These are phyloP conservation scores for Solanum piurae DNA, from an alignment of 257 asterid species.

Conservation along the genomic window DNA sequence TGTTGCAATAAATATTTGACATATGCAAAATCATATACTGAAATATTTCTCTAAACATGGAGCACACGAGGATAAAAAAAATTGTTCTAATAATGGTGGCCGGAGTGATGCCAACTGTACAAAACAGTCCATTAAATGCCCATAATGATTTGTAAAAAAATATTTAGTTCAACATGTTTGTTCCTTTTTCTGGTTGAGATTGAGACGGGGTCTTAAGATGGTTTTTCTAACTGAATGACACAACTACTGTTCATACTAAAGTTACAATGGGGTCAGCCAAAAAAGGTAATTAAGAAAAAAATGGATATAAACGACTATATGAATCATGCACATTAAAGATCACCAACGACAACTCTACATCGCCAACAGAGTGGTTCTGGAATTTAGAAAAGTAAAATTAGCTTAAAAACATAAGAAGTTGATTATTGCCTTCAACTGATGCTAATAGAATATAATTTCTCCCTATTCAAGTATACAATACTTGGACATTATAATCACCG, in stretches of 20 bases:
- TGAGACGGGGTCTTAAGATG: neutral
- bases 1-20: neutral
- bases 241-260: neutral
- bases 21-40: neutral
- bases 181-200: neutral
- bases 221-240: neutral
- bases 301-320: constrained; percentile 38
- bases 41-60: neutral
- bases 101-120: neutral
- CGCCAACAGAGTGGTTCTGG: constrained; percentile 46
- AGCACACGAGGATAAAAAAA: neutral
- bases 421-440: neutral
- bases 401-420: neutral
- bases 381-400: neutral
- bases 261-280: neutral
- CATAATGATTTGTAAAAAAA: neutral
- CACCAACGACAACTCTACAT: constrained; percentile 44
- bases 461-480: neutral
- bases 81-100: neutral
- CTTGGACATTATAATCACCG: neutral
- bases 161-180: neutral
- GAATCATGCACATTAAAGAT: constrained; percentile 57
- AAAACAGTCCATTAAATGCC: neutral
- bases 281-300: neutral
- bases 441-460: neutral